phyloP scores from a whole-genome alignment of 306 rosid species.

The Castanea mollissima region DNA sequence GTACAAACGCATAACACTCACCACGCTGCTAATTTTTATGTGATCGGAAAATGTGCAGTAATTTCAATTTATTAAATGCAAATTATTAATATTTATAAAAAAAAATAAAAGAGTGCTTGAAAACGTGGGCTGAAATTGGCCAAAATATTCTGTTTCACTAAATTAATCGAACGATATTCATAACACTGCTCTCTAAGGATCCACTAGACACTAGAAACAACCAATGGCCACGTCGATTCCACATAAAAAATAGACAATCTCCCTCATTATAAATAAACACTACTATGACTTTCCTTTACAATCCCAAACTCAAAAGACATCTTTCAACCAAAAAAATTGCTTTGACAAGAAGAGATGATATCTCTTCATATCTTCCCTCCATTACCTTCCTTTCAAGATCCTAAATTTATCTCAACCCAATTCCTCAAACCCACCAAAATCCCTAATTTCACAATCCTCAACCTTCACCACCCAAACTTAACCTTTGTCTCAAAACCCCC shows the following conservation, averaged over 20 bases:
- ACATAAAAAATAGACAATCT: not conserved
- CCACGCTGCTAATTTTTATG: too few species aligned
- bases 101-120: too few species aligned
- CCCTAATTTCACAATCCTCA: slow-evolving; percentile 24
- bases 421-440: slow-evolving; percentile 30
- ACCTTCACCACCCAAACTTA: slow-evolving; percentile 9
- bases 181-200: too few species aligned
- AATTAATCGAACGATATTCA: too few species aligned
- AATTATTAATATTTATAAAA: too few species aligned
- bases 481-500: slow-evolving; percentile 18
- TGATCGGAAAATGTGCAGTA: too few species aligned
- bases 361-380: slow-evolving; percentile 48
- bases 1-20: too few species aligned
- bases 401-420: slow-evolving; percentile 26
- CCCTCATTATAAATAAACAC: not conserved
- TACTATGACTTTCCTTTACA: not conserved
- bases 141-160: too few species aligned
- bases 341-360: slow-evolving; percentile 41
- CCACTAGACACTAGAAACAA: too few species aligned
- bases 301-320: not conserved
- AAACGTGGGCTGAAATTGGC: too few species aligned
- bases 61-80: too few species aligned
- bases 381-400: slow-evolving; percentile 45
- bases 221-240: too few species aligned
- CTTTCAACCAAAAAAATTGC: not conserved